These are phyloP conservation scores for Quercus alba DNA, from an alignment of 306 rosid species.

Conservation along the genomic window DNA sequence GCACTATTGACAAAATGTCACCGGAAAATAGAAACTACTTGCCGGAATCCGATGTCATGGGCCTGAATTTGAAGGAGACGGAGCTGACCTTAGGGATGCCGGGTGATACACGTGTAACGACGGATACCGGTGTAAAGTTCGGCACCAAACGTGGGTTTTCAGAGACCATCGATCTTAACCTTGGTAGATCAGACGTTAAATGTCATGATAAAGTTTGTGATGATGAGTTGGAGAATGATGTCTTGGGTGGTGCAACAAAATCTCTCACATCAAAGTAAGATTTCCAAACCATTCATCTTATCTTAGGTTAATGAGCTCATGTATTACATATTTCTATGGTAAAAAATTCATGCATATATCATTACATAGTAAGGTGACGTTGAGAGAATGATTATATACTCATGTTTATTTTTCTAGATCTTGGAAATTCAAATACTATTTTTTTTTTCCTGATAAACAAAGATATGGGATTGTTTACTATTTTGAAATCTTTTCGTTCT, in stretches of 20 bases:
- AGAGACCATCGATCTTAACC: constrained; percentile 40
- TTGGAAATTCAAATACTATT: no score
- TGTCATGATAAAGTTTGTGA: background rate
- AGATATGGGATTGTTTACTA: no score
- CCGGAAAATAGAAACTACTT: constrained; percentile 18
- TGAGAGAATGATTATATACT: no score
- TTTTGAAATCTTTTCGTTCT: no score
- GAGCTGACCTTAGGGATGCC: constrained; percentile 61
- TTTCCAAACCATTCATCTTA: background rate
- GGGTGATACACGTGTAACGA: constrained; percentile 18
- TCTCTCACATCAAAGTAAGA: constrained; percentile 45
- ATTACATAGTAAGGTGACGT: no score
- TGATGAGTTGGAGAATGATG: background rate
- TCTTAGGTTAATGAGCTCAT: background rate
- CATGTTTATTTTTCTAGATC: no score
- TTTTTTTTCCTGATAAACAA: no score
- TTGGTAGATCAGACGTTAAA: constrained; percentile 24
- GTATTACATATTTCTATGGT: no score
- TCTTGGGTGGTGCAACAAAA: constrained; percentile 3
- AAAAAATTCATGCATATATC: no score
- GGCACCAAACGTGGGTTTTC: constrained; percentile 51
- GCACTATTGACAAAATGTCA: constrained; percentile 25
- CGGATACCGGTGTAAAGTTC: constrained; percentile 4
- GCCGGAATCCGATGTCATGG: constrained; percentile 25
- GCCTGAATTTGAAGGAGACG: constrained; percentile 42